Evolutionary conservation across 495 filamentous ascomycete genomes (phyloP), one percentile per base, ranked within the genome.

Genomic region (Penicillium verhagenii): DNA sequence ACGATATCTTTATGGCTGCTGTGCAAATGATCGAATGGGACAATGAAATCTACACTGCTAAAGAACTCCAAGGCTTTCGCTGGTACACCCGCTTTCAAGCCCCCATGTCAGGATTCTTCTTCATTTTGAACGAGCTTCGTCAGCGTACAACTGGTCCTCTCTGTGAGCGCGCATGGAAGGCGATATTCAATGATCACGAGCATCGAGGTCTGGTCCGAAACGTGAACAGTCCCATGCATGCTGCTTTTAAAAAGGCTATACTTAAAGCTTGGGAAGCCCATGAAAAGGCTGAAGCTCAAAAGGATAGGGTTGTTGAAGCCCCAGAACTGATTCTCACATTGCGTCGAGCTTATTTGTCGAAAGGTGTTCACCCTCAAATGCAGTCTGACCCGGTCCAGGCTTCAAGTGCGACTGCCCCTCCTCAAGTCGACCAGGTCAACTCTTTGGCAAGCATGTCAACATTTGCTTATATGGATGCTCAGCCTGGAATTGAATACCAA

Each of bases 251-350:
- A 21, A 56, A 69, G 31, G 71, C 76, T 40, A 74, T 80, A 45
- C 63, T 82, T 47, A 80, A 79, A 47, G 79, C 79, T 14, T 83
- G 80, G 80, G 74, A 77, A 19, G 77, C 79, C 6, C 73, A 69
- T 39, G 53, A 60, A 39, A 31, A 52, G 35, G 37, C 52, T 26
- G 53, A 60, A 18, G 18, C 50, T 21, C 28, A 50, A 26, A 14
- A 44, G 16, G 58, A 53, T 0, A 44, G 25, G 16, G 23, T 7
- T 9, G n/a, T 56, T 2, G 44, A 56, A 24, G 13, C 48, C 7
- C 58, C 49, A 14, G 31, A 29, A 9, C 21, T 60, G 21, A 28
- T 43, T 6, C 14, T 3, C 20, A 5, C 44, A 26, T 28, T 52
- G 18, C 50, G 50, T 38, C 21, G 23, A 45, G 42, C 9, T 2